A percentile compares a stretch with the other conserved stretches of the same genome.
Evolutionary conservation across 495 filamentous ascomycete genomes (phyloP).

Genomic region (Penicillium turbatum): DNA sequence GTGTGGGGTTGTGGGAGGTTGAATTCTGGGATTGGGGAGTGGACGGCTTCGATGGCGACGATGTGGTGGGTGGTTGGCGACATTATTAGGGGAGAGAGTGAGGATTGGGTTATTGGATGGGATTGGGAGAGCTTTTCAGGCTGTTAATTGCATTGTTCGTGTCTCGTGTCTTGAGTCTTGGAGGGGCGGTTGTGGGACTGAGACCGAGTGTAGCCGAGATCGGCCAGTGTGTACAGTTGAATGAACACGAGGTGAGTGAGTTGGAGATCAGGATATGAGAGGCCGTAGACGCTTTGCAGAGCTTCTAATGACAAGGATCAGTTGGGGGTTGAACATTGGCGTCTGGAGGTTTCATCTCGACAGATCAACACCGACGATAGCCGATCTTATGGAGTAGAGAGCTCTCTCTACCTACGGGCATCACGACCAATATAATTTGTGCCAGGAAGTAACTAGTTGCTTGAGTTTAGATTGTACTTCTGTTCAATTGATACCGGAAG

Average conservation of each 20-base stretch:
- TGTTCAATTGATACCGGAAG: too few species aligned
- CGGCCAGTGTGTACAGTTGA: neutral
- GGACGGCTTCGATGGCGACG: slow-evolving; percentile 45
- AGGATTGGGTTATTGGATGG: neutral
- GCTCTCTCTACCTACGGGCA: neutral
- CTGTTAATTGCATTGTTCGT: too few species aligned
- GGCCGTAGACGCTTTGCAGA: neutral
- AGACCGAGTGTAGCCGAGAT: slow-evolving; percentile 3
- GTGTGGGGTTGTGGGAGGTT: slow-evolving; percentile 35
- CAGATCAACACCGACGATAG: neutral
- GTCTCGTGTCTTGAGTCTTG: neutral
- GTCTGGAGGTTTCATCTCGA: neutral
- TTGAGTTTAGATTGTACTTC: too few species aligned
- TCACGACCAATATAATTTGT: too few species aligned
- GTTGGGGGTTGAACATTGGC: neutral
- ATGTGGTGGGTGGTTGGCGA: slow-evolving; percentile 27
- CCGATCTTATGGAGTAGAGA: neutral
- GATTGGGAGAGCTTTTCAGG: neutral
- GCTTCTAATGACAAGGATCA: neutral
- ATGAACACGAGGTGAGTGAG: too few species aligned
- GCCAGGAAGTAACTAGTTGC: too few species aligned
- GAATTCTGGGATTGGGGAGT: slow-evolving; percentile 41
- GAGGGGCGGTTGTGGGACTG: neutral
- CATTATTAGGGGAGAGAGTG: neutral
- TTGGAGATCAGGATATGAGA: too few species aligned